Evolutionary conservation across 345 rosid species (phyloP).

Genomic region (Hypericum perforatum): DNA sequence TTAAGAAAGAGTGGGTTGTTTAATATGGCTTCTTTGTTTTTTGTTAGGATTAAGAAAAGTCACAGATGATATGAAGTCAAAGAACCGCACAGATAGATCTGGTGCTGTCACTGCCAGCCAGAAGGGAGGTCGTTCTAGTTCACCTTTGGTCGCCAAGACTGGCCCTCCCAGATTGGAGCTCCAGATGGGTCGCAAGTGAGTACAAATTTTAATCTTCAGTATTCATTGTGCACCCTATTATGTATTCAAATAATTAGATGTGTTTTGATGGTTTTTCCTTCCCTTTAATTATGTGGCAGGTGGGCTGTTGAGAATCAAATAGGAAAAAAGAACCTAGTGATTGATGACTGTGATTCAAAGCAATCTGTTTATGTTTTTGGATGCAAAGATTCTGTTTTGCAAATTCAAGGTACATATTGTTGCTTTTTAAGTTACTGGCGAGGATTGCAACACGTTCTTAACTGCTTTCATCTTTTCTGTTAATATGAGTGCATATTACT

Average conservation of each 20-base stretch:
- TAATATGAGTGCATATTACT: too few relatives aligned
- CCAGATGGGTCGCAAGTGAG: slow-evolving; percentile 98
- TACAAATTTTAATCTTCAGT: slow-evolving; percentile 10
- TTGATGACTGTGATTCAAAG: slow-evolving; percentile 86
- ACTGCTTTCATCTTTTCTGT: neutral
- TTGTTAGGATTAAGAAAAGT: slow-evolving; percentile 75
- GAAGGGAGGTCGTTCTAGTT: slow-evolving; percentile 38
- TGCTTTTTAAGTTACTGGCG: neutral
- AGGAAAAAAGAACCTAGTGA: slow-evolving; percentile 72
- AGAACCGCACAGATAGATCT: slow-evolving; percentile 60
- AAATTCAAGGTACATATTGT: slow-evolving; percentile 54
- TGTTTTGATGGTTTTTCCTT: slow-evolving; percentile 8
- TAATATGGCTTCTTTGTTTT: slow-evolving; percentile 8
- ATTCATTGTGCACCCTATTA: neutral
- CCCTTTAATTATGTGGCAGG: slow-evolving; percentile 30
- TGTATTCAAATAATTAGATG: slow-evolving; percentile 6
- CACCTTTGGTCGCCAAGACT: slow-evolving; percentile 51
- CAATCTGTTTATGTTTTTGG: slow-evolving; percentile 87
- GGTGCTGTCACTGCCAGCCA: slow-evolving; percentile 55
- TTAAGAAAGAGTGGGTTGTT: slow-evolving; percentile 11
- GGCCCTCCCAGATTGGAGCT: slow-evolving; percentile 94
- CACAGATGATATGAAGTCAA: slow-evolving; percentile 86
- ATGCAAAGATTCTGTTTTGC: slow-evolving; percentile 96
- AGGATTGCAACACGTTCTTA: neutral
- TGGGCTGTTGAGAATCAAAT: slow-evolving; percentile 97